Evolutionary conservation across 306 rosid species (phyloP).

Genomic region (peach (Prunus persica)): DNA sequence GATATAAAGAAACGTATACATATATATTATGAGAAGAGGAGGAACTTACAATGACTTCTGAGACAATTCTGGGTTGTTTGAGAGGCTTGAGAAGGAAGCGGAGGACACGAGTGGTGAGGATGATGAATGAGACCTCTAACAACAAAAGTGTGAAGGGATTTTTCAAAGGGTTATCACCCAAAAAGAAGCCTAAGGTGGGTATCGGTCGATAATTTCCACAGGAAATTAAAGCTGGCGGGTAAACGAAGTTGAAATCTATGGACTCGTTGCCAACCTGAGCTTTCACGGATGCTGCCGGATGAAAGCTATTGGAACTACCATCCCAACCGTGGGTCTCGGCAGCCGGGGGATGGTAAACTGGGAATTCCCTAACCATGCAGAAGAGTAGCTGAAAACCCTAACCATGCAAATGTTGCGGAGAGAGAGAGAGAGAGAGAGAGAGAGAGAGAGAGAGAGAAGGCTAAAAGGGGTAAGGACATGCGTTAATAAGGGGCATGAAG

Average conservation of each 20-base stretch:
- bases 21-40: too few species aligned
- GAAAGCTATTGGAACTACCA: not conserved
- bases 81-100: constrained; percentile 66
- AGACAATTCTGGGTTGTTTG: constrained; percentile 60
- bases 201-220: not conserved
- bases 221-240: not conserved
- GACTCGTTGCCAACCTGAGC: constrained; percentile 1
- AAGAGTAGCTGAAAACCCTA: not conserved
- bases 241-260: not conserved
- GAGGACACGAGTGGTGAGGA: constrained; percentile 23
- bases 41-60: constrained; percentile 64
- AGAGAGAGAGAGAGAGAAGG: not conserved
- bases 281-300: not conserved
- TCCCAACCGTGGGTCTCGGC: constrained; percentile 18
- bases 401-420: not conserved
- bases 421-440: constrained; percentile 9
- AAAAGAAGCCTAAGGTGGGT: constrained; percentile 26
- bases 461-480: constrained; percentile 38
- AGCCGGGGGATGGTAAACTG: constrained; percentile 15
- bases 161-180: constrained; percentile 42
- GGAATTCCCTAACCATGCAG: constrained; percentile 57
- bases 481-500: constrained; percentile 48
- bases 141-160: constrained; percentile 40
- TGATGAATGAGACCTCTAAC: constrained; percentile 37
- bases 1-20: too few species aligned